Evolutionary conservation across 306 rosid genomes (phyloP), one percentile per base, ranked within the genome.

Genomic region (Begonia loranthoides): DNA sequence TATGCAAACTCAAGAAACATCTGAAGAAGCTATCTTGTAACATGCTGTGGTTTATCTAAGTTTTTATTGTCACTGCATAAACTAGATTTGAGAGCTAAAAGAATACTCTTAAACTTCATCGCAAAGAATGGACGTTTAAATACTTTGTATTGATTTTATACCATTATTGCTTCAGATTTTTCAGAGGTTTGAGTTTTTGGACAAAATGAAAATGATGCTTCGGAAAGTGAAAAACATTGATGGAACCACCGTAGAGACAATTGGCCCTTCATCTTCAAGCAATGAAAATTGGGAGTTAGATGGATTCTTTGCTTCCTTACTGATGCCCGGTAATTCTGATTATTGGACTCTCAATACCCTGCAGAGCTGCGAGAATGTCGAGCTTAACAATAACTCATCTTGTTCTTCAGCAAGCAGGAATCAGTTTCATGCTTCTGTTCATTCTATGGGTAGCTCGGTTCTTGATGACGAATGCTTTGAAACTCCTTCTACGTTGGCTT

Each of bases 121-220:
- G 21, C 13, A 61, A 44, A n/a, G 17, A 15, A 16, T 17, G 6
- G 53, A 53, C 9, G 47, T 21, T 54, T 15, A 19, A 19, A 19
- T 1, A 19, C 22, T 19, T 1, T 19, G 22, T 2, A 19, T 19
- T 19, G 22, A 19, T 19, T 19, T 4, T 28, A 28, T 7, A 28
- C 36, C 6, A 56, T 44, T 71, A 53, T 60, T 58, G 53, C 45
- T 68, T 57, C 76, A 88, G 93, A 73, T 79, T 54, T 60, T 49
- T 56, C 87, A 82, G 73, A 64, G 58, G 22, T 15, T 55, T 16
- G 78, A 71, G 12, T 64, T 81, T 61, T 55, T 82, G 63, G 76
- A 70, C 19, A 75, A 77, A 55, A 69, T 87, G 55, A 77, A 63
- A 57, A 73, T 75, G 53, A 22, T 76, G 43, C 68, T 88, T 50